Evolutionary conservation across 75 land plant genomes (phyloP).

Genomic region (Pseudotsuga menziesii): DNA sequence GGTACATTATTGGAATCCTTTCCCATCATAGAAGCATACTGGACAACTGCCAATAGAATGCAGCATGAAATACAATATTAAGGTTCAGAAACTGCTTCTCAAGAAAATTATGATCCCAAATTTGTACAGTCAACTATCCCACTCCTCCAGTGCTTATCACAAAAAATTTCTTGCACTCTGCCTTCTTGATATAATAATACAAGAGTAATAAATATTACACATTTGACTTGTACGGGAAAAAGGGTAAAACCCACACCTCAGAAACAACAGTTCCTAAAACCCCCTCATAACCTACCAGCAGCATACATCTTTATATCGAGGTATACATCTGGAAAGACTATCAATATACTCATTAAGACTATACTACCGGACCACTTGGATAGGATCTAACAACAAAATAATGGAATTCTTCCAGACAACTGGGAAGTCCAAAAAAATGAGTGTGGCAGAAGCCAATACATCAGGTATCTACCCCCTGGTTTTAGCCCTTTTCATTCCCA

Average conservation of each 20-base stretch:
- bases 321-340: neutral
- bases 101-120: no score
- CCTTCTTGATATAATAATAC: constrained; percentile 6
- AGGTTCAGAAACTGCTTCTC: no score
- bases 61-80: no score
- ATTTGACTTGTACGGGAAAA: neutral
- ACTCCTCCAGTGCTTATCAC: no score
- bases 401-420: constrained; percentile 1
- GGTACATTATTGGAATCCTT: no score
- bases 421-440: constrained; percentile 1
- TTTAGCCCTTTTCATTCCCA: constrained; percentile 93
- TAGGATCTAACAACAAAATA: constrained; percentile 7
- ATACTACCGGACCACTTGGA: neutral
- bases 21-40: no score
- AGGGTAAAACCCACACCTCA: constrained; percentile 12
- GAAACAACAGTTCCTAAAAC: neutral
- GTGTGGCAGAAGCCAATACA: neutral
- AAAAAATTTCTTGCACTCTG: no score
- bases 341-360: neutral
- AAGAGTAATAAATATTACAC: constrained; percentile 13
- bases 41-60: no score
- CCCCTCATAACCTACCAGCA: constrained; percentile 6
- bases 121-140: no score
- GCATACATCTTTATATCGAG: constrained; percentile 2
- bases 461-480: constrained; percentile 50